phyloP scores from a whole-genome alignment of 2,329 filamentous ascomycete genomes.

The Chaetothyriales sp. region DNA sequence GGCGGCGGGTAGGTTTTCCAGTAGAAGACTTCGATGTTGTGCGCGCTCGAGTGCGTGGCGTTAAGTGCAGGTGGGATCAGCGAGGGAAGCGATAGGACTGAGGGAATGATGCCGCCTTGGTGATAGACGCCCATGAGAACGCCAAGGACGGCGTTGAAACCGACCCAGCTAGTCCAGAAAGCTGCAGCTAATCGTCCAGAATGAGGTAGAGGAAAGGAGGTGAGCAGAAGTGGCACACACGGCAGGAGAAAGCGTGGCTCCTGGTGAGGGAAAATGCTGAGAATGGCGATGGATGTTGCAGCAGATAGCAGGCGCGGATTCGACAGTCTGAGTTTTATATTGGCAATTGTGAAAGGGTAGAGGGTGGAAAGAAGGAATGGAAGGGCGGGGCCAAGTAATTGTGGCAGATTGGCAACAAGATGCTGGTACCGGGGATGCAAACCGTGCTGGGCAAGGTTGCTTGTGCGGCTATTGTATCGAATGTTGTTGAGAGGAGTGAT shows the following conservation, averaged over 20 bases:
- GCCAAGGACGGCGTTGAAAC: slow-evolving; percentile 35
- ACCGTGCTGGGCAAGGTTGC: slow-evolving; percentile 60
- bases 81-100: slow-evolving; percentile 32
- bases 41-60: slow-evolving; percentile 7
- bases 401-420: slow-evolving; percentile 52
- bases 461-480: slow-evolving; percentile 53
- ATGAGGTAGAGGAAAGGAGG: slow-evolving; percentile 29
- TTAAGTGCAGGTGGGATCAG: slow-evolving; percentile 14
- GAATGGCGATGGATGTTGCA: slow-evolving; percentile 28
- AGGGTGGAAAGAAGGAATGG: slow-evolving; percentile 39
- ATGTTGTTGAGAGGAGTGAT: slow-evolving; percentile 69
- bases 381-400: slow-evolving; percentile 56
- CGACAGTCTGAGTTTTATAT: slow-evolving; percentile 10
- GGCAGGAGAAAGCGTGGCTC: slow-evolving; percentile 39
- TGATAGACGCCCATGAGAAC: slow-evolving; percentile 39
- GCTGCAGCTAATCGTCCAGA: slow-evolving; percentile 20
- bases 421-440: slow-evolving; percentile 69
- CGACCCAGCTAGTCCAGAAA: slow-evolving; percentile 31
- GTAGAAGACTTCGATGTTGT: slow-evolving; percentile 31
- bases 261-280: slow-evolving; percentile 36
- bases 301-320: slow-evolving; percentile 30
- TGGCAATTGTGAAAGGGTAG: slow-evolving; percentile 19
- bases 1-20: slow-evolving; percentile 42
- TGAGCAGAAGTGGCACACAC: slow-evolving; percentile 35
- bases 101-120: slow-evolving; percentile 37